Base-by-base conservation (phyloP, 2,329 filamentous ascomycete genomes). In the Aspergillus neotritici region DNA sequence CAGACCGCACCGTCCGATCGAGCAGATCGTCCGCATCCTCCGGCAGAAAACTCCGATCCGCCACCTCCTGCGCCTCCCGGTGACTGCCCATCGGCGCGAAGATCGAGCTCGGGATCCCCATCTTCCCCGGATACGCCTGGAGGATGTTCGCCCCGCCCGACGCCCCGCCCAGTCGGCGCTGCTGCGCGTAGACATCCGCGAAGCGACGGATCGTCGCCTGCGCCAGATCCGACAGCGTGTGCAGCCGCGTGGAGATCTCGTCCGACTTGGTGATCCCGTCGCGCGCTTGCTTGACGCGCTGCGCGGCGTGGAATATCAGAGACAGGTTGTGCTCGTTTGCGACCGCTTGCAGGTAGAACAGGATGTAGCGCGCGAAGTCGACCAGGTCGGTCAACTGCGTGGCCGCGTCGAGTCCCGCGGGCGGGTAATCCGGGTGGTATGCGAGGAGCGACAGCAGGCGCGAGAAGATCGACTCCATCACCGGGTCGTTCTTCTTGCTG, bases 221-320 rank as follows among this genome's bases (percentile, higher is more conserved):
- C 0, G 90, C 82, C 8, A 98, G 77, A 64, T 98, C 93, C 40
- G 87, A 90, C 31, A 98, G 69, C 5, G 90, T 82, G 62, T 96
- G 94, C 1, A 98, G 75, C 49, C 68, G 63, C 21, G 61, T 62
- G n/a, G 62, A 68, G 8, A 71, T 64, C 15, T 63, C 57, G 21
- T 70, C 64, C 0, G 80, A 63, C 35, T 65, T 77, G 16, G 78
- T 76, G 47, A 97, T 80, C 10, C 80, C 86, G 63, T 98, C 93
- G 33, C 80, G 78, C 8, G 90, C 86, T 65, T 91, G 86, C 73
- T 98, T 98, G 42, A 95, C 84, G 8, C 89, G 82, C 66, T 97
- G 90, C 10, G 89, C 89, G 49, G 96, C 86, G 64, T 93, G 88
- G 71, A 86, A 93, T 32, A 98, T 89, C 48, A 95, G 73, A 0